Evolutionary conservation across 2,329 filamentous ascomycete species (phyloP).

Genomic region (Pseudogymnoascus sp.): DNA sequence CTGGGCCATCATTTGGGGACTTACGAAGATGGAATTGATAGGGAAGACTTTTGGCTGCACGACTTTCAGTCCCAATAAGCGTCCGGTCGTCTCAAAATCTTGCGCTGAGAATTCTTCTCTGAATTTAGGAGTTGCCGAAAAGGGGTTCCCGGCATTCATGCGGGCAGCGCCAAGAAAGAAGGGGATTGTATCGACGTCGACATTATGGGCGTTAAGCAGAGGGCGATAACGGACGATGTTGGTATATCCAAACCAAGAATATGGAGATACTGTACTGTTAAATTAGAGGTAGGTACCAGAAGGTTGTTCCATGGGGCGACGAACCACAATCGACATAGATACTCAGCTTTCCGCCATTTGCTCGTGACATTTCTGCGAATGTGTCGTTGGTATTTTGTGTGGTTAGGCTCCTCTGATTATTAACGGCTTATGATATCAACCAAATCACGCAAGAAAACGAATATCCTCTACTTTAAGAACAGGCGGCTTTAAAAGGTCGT

Average conservation of each 20-base stretch:
- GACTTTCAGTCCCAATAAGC: conserved; percentile 18
- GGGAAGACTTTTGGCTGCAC: conserved; percentile 19
- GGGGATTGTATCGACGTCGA: conserved; percentile 20
- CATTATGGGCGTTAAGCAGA: conserved; percentile 17
- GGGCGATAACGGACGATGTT: conserved; percentile 18
- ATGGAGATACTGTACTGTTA: conserved; percentile 18
- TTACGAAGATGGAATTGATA: conserved; percentile 19
- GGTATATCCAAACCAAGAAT: conserved; percentile 22
- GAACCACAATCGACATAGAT: conserved; percentile 22
- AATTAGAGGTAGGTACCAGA: neutral
- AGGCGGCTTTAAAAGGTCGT: neutral
- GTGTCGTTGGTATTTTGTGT: neutral
- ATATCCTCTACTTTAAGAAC: neutral
- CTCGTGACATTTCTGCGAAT: neutral
- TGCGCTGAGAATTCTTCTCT: conserved; percentile 19
- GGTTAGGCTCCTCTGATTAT: neutral
- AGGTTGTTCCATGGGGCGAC: neutral
- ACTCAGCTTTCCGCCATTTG: conserved; percentile 8
- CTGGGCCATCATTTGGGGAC: conserved; percentile 2
- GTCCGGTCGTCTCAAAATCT: conserved; percentile 17
- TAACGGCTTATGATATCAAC: neutral
- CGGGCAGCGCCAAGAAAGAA: conserved; percentile 22
- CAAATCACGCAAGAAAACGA: neutral
- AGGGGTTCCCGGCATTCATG: conserved; percentile 19
- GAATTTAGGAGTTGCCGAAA: conserved; percentile 18